These are phyloP conservation scores for Fusarium sororula DNA, from an alignment of 2,329 filamentous ascomycete species.

Conservation along the genomic window DNA sequence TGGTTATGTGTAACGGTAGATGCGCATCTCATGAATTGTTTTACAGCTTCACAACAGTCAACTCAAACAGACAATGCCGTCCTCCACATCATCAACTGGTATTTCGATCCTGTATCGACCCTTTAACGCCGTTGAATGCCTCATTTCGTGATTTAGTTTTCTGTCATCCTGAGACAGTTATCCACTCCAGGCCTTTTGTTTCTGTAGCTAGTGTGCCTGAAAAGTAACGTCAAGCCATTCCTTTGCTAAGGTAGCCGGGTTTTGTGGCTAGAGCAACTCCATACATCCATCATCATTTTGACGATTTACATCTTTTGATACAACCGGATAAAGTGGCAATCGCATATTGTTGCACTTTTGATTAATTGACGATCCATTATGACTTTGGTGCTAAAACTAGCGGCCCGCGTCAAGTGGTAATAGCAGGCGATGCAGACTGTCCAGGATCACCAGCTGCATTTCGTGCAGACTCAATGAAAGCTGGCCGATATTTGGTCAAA, in stretches of 20 bases:
- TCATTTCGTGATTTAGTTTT: conserved; percentile 7
- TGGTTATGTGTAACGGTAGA: not conserved
- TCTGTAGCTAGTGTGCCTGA: conserved; percentile 1
- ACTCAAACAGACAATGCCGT: not conserved
- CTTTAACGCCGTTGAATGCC: conserved; percentile 31
- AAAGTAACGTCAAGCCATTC: not conserved
- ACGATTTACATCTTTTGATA: conserved; percentile 20
- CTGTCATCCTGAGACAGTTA: not conserved
- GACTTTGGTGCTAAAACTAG: not conserved
- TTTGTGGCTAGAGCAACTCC: conserved; percentile 6
- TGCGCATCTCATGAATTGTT: conserved; percentile 3
- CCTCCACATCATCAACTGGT: not conserved
- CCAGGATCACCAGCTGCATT: conserved; percentile 36
- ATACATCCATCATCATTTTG: conserved; percentile 7
- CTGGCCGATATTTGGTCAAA: conserved; percentile 67
- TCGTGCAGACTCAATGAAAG: conserved; percentile 53
- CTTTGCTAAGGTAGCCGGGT: not conserved
- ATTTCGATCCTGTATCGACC: conserved; percentile 8
- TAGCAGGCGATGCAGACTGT: conserved; percentile 40
- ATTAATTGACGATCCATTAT: not conserved
- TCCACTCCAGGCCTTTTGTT: not conserved
- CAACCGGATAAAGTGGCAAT: not conserved
- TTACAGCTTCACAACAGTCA: not conserved
- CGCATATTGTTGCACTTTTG: not conserved
- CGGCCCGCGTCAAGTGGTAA: conserved; percentile 41